Percentiles rank a stretch among this genome's conserved stretches.
Conservation (phyloP, 139 green algal genomes). For the Closterium sp. region DNA sequence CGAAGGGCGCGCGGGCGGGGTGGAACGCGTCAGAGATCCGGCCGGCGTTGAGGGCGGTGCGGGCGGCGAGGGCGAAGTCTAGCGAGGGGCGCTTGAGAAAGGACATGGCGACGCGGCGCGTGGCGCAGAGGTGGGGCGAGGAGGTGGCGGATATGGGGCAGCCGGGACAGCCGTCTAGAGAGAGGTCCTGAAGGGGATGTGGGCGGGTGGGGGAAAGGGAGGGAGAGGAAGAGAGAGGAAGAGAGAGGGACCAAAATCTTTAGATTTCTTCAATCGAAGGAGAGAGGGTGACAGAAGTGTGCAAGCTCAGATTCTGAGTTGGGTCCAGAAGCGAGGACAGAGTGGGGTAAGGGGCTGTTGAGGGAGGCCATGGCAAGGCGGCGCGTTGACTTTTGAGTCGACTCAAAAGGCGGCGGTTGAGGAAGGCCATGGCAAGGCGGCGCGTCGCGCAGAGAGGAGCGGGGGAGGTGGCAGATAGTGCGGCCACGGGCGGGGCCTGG, state of each 20-base stretch:
- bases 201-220: not conserved
- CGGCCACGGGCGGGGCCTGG: no score
- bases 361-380: not conserved
- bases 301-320: no score
- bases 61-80: not conserved
- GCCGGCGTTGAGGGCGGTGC: not conserved
- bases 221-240: not conserved
- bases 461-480: not conserved
- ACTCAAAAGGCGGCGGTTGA: no score
- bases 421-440: not conserved
- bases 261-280: no score
- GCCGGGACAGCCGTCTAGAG: not conserved
- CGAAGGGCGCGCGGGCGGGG: not conserved
- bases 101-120: not conserved
- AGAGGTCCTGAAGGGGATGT: not conserved
- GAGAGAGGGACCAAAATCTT: not conserved
- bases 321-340: no score
- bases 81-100: not conserved
- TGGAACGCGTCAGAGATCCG: not conserved
- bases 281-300: no score
- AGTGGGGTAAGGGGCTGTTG: no score
- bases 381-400: no score
- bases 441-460: not conserved
- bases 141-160: not conserved
- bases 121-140: not conserved